Evolutionary conservation across 805 yeast genomes (phyloP).

Genomic region (Maudiozyma saulgeensis): DNA sequence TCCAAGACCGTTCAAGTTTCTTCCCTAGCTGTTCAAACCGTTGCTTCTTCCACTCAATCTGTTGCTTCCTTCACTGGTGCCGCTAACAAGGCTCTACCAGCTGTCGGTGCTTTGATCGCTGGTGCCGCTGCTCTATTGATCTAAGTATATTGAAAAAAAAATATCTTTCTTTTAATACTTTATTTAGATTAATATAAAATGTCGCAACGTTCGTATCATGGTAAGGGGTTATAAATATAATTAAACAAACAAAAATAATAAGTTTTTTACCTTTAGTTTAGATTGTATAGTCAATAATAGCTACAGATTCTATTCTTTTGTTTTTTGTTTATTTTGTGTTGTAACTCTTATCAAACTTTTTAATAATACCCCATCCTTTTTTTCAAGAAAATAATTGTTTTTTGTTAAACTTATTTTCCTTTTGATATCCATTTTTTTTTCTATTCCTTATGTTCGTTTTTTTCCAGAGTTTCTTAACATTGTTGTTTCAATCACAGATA

Average conservation of each 20-base stretch:
- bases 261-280: no score
- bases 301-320: no score
- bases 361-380: background rate
- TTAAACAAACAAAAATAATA: no score
- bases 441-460: no score
- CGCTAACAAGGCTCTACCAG: slow-evolving; percentile 38
- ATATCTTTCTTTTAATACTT: background rate
- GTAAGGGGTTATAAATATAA: no score
- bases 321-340: no score
- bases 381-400: no score
- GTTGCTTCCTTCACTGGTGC: slow-evolving; percentile 34
- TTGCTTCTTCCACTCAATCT: slow-evolving; percentile 11
- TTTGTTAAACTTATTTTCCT: no score
- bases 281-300: no score
- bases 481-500: no score
- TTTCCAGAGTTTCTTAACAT: no score
- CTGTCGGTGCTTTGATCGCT: slow-evolving; percentile 40
- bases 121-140: slow-evolving; percentile 42
- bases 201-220: background rate
- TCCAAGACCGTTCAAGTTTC: slow-evolving; percentile 8
- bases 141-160: slow-evolving; percentile 19
- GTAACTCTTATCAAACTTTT: background rate
- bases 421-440: no score
- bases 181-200: background rate
- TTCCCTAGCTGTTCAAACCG: slow-evolving; percentile 8